phyloP scores from a whole-genome alignment of 129 eudicot species.

The Lactuca saligna region DNA sequence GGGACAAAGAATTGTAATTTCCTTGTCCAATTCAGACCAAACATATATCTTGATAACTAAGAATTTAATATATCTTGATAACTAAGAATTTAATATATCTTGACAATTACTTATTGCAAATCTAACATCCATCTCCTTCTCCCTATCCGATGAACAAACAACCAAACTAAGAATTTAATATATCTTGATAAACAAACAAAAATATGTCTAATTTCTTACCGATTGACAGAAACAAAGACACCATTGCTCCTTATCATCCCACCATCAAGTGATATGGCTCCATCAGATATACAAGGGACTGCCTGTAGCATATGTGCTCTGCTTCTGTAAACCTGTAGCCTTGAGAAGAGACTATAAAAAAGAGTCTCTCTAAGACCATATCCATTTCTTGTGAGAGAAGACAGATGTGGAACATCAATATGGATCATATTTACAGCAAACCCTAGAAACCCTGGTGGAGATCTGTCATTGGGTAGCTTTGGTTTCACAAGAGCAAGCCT shows the following conservation, averaged over 20 bases:
- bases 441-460: constrained; percentile 88
- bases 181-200: no score
- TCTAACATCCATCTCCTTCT: constrained; percentile 58
- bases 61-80: no score
- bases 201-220: constrained; percentile 41
- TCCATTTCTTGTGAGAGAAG: constrained; percentile 46
- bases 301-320: constrained; percentile 70
- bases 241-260: constrained; percentile 56
- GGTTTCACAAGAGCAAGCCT: constrained; percentile 81
- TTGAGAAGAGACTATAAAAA: constrained; percentile 65
- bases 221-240: constrained; percentile 43
- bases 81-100: no score
- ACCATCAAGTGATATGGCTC: constrained; percentile 86
- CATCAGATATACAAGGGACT: constrained; percentile 52
- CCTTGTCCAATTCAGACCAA: no score
- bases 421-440: constrained; percentile 88
- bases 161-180: neutral
- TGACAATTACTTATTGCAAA: constrained; percentile 50
- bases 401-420: constrained; percentile 44
- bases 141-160: no score
- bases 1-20: no score
- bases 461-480: constrained; percentile 60
- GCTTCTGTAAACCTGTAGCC: constrained; percentile 67
- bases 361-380: constrained; percentile 86
- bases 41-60: no score